These are phyloP conservation scores for Saposhnikovia divaricata DNA, from an alignment of 129 eudicot genomes.

Conservation along the genomic window DNA sequence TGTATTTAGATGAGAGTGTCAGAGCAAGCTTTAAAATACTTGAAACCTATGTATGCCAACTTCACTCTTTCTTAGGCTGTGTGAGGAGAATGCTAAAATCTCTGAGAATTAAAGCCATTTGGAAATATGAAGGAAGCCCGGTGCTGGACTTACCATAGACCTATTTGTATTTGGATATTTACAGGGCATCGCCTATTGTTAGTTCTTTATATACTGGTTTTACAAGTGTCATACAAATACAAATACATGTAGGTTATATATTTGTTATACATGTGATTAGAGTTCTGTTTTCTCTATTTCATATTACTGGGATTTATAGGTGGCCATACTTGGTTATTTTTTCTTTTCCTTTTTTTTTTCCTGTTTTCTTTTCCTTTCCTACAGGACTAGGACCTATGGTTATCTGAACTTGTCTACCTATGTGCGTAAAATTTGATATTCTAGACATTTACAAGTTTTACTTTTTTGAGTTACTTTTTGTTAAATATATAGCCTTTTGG, in stretches of 20 bases:
- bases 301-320: not conserved
- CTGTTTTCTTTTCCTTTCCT: not conserved
- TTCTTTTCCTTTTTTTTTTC: too few species aligned
- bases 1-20: not conserved
- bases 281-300: not conserved
- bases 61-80: not conserved
- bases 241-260: too few species aligned
- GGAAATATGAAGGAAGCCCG: not conserved
- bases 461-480: not conserved
- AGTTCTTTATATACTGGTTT: not conserved
- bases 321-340: not conserved
- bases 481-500: not conserved
- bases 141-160: not conserved
- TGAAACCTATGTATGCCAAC: not conserved
- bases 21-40: not conserved
- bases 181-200: not conserved
- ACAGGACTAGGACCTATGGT: not conserved
- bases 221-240: not conserved
- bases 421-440: not conserved
- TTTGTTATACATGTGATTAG: not conserved
- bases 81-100: not conserved
- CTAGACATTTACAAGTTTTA: not conserved
- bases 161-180: not conserved
- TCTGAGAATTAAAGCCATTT: not conserved
- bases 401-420: not conserved